Conservation (phyloP, 345 rosid genomes). For the Passiflora organensis region DNA sequence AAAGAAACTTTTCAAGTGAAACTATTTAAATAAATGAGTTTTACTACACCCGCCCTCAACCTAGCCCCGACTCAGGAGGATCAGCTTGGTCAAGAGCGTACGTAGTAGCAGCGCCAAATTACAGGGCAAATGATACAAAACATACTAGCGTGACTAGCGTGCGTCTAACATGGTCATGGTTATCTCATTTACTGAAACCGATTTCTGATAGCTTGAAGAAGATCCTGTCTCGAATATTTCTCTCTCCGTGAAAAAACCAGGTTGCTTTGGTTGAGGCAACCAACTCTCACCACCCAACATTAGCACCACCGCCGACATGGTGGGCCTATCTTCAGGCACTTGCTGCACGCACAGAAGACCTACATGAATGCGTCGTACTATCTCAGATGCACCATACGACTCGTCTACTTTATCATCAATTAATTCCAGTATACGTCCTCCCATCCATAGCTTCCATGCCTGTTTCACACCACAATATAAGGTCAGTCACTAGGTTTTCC, state of each 20-base stretch:
- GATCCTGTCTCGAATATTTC: not conserved
- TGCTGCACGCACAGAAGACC: not conserved
- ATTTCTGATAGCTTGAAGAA: not conserved
- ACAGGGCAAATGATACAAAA: no score
- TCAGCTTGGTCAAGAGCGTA: no score
- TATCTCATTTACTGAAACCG: not conserved
- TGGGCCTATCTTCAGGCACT: not conserved
- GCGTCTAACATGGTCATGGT: not conserved
- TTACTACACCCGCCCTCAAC: no score
- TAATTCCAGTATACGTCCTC: slow-evolving; percentile 1
- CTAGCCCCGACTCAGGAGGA: no score
- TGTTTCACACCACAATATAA: not conserved
- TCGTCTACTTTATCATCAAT: not conserved
- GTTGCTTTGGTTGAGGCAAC: not conserved
- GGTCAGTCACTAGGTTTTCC: no score
- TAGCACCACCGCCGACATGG: not conserved
- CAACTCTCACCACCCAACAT: not conserved
- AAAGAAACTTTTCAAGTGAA: no score
- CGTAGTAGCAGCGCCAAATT: no score
- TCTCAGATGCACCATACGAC: not conserved
- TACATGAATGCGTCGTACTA: not conserved
- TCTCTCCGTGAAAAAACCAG: not conserved
- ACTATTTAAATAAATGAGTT: no score
- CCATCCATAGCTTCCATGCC: slow-evolving; percentile 14
- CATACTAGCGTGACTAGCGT: no score